A percentile compares a stretch with the other conserved stretches of the same genome.
phyloP scores from a whole-genome alignment of 352 stramenopile species.

The Globisporangium middletonii region DNA sequence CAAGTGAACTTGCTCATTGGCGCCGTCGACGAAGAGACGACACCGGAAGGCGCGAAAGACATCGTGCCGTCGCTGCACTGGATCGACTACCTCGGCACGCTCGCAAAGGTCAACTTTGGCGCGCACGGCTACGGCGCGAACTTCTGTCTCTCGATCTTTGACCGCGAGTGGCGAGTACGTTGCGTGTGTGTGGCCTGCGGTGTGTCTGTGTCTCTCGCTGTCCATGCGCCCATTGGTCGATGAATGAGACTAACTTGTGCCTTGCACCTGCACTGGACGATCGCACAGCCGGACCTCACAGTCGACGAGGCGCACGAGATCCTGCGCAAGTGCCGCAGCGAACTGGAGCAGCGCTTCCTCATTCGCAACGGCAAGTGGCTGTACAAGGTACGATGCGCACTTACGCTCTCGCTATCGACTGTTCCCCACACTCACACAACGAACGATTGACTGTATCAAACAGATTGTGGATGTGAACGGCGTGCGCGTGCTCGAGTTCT shows the following conservation, averaged over 20 bases:
- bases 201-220: too few relatives aligned
- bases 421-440: not conserved
- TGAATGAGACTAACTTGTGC: not conserved
- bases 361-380: slow-evolving; percentile 85
- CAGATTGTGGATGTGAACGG: slow-evolving; percentile 18
- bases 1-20: slow-evolving; percentile 84
- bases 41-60: slow-evolving; percentile 20
- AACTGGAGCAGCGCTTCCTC: slow-evolving; percentile 82
- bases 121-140: slow-evolving; percentile 79
- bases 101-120: slow-evolving; percentile 85
- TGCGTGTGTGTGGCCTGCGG: too few relatives aligned
- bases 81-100: slow-evolving; percentile 85
- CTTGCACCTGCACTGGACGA: not conserved
- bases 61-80: slow-evolving; percentile 75
- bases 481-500: slow-evolving; percentile 17
- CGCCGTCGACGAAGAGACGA: slow-evolving; percentile 45
- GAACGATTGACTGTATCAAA: not conserved
- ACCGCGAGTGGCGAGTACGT: slow-evolving; percentile 78
- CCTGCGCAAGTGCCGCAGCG: slow-evolving; percentile 71
- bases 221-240: not conserved
- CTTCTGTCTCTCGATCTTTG: slow-evolving; percentile 86
- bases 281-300: slow-evolving; percentile 54
- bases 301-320: slow-evolving; percentile 70
- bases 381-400: slow-evolving; percentile 42
- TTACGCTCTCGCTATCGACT: not conserved